Evolutionary conservation across 768 basidiomycete species (phyloP), one percentile per base, ranked within the genome.

Genomic region (Rubroboletus satanas): DNA sequence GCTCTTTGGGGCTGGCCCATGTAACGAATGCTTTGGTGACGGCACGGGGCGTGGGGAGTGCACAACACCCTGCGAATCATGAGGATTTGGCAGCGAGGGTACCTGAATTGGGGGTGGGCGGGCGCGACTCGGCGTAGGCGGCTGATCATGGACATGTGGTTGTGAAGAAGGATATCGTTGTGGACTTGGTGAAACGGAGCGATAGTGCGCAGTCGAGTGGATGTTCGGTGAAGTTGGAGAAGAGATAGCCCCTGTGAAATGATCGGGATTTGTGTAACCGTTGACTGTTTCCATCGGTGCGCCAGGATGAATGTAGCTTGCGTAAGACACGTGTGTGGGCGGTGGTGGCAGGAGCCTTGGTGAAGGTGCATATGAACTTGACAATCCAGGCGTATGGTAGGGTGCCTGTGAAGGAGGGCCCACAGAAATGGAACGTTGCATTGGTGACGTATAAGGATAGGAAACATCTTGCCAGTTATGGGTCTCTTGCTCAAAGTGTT

Each of bases 11-110:
- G 59, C 33, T n/a, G 52, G 51, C 14, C 57, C 64, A 17, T 48
- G 18, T 7, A 59, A 82, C 0, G 83, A 81, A 39, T 77, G 76
- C 59, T 85, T 86, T 7, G 87, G 87, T 0, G 86, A 87, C 17
- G 81, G 76, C 49, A 85, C 73, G 0, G 89, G 88, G 8, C 85
- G 81, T 4, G 90, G 88, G 0, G 87, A 88, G 56, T 81, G 74
- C 3, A 85, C 59, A 2, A 80, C 62, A 7, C 76, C 72, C 6
- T 73, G 73, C 11, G 66, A 60, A 17, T 70, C 70, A 46, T 70
- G 58, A 18, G 70, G 68, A 49, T 71, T 71, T 7, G 64, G 70
- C 14, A 68, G 31, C 14, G 54, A 8, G 10, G 65, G 55, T 23
- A 70, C 60, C 33, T 51, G 51, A 33, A 70, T 70, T 33, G 67